These are phyloP conservation scores for Aspergillus ustus DNA, from an alignment of 2,329 filamentous ascomycete genomes.

Conservation along the genomic window DNA sequence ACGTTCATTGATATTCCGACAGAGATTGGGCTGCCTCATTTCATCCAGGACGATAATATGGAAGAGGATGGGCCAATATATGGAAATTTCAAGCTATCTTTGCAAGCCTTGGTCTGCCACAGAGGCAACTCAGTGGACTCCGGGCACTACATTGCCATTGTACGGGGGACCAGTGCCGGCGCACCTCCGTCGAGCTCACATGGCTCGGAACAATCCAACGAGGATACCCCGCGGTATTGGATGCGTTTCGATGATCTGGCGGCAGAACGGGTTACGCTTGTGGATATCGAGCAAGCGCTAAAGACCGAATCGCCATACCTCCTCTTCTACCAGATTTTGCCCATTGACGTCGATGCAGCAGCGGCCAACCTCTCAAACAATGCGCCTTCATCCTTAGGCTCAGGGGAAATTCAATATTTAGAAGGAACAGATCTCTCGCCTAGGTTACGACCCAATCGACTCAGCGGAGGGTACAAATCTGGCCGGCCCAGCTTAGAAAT, in stretches of 20 bases:
- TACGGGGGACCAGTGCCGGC: slow-evolving; percentile 67
- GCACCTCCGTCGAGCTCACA: slow-evolving; percentile 31
- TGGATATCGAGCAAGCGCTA: slow-evolving; percentile 78
- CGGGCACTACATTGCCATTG: slow-evolving; percentile 88
- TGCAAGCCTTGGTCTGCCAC: slow-evolving; percentile 93
- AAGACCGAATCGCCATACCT: slow-evolving; percentile 91
- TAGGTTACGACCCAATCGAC: slow-evolving; percentile 24
- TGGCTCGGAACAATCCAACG: slow-evolving; percentile 36
- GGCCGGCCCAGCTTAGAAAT: slow-evolving; percentile 46
- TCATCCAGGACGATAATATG: slow-evolving; percentile 79
- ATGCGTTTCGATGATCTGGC: slow-evolving; percentile 90
- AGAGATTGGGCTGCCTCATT: slow-evolving; percentile 81
- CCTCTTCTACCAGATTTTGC: slow-evolving; percentile 92
- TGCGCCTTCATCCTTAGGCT: slow-evolving; percentile 33
- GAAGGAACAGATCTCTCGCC: slow-evolving; percentile 26
- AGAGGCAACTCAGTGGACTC: slow-evolving; percentile 82
- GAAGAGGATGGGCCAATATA: slow-evolving; percentile 69
- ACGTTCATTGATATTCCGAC: slow-evolving; percentile 92
- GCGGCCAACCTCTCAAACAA: slow-evolving; percentile 42
- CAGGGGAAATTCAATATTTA: slow-evolving; percentile 30
- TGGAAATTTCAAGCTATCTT: slow-evolving; percentile 88
- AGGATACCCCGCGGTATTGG: slow-evolving; percentile 78
- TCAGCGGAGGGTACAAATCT: slow-evolving; percentile 30
- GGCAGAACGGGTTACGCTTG: slow-evolving; percentile 70
- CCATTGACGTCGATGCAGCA: slow-evolving; percentile 71